A percentile compares a stretch with the other conserved stretches of the same genome.
Evolutionary conservation across 176 grass and related monocot species (phyloP).

Genomic region (Zea mays): DNA sequence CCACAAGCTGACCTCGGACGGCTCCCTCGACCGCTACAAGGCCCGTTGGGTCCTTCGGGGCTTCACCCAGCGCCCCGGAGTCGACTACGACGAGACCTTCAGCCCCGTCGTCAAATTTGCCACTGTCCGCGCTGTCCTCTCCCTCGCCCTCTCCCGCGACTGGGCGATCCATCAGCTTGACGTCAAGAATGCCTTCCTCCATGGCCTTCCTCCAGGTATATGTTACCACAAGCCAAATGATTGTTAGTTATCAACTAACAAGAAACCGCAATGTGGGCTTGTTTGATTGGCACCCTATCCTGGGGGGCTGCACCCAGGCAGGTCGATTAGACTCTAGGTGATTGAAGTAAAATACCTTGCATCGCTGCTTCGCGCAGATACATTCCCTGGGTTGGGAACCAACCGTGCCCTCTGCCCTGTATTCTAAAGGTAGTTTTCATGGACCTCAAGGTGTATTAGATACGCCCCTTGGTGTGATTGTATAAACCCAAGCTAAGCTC

Average conservation of each 20-base stretch:
- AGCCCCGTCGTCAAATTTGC: too few relatives aligned
- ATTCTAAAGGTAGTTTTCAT: slow-evolving; percentile 11
- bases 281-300: not conserved
- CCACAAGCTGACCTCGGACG: too few relatives aligned
- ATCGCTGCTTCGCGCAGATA: not conserved
- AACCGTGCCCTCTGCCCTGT: not conserved
- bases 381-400: not conserved
- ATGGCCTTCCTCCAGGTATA: too few relatives aligned
- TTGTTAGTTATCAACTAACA: slow-evolving; percentile 25
- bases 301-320: not conserved
- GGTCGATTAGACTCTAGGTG: not conserved
- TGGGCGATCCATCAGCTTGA: too few relatives aligned
- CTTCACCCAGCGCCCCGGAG: too few relatives aligned
- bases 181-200: too few relatives aligned
- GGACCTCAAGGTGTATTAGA: slow-evolving; percentile 5
- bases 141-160: too few relatives aligned
- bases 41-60: too few relatives aligned
- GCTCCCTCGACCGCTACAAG: too few relatives aligned
- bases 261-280: not conserved
- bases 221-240: slow-evolving; percentile 30
- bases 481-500: slow-evolving; percentile 17
- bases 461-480: not conserved
- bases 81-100: too few relatives aligned
- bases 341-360: not conserved
- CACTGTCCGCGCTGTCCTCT: too few relatives aligned